Percentiles rank a stretch among this genome's conserved stretches.
Evolutionary conservation across 495 filamentous ascomycete species (phyloP).

Genomic region (Penicillium cataractarum): DNA sequence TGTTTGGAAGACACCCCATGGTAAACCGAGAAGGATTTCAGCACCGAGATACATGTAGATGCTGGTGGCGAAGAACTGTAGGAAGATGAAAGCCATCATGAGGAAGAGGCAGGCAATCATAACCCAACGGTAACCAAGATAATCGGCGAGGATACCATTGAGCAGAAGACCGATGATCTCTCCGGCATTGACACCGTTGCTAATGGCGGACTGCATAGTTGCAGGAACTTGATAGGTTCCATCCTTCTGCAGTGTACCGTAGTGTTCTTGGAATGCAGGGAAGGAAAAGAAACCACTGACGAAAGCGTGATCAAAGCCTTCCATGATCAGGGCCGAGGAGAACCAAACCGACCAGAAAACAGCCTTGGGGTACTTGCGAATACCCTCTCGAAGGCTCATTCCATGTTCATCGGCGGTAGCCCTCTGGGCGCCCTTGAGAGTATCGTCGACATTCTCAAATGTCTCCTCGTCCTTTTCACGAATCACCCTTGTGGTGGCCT

Average conservation of each 20-base stretch:
- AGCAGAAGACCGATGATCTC: slow-evolving; percentile 69
- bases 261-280: slow-evolving; percentile 39
- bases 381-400: slow-evolving; percentile 19
- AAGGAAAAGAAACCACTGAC: slow-evolving; percentile 41
- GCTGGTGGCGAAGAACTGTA: slow-evolving; percentile 68
- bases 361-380: slow-evolving; percentile 46
- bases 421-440: slow-evolving; percentile 19
- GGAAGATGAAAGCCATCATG: slow-evolving; percentile 60
- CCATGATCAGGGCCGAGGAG: slow-evolving; percentile 50
- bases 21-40: slow-evolving; percentile 70
- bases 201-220: slow-evolving; percentile 65
- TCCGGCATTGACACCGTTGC: slow-evolving; percentile 60
- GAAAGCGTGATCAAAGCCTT: slow-evolving; percentile 51
- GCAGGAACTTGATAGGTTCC: slow-evolving; percentile 47
- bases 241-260: slow-evolving; percentile 32
- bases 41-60: slow-evolving; percentile 64
- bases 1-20: slow-evolving; percentile 76
- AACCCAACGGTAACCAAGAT: slow-evolving; percentile 64
- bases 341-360: slow-evolving; percentile 48
- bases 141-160: slow-evolving; percentile 66
- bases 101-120: slow-evolving; percentile 61
- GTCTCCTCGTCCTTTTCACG: slow-evolving; percentile 20
- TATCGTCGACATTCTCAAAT: slow-evolving; percentile 8
- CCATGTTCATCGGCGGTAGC: slow-evolving; percentile 18
- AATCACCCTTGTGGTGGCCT: slow-evolving; percentile 14